Evolutionary conservation across 2,329 filamentous ascomycete genomes (phyloP), one percentile per base, ranked within the genome.

Genomic region (Colletotrichum limetticola): DNA sequence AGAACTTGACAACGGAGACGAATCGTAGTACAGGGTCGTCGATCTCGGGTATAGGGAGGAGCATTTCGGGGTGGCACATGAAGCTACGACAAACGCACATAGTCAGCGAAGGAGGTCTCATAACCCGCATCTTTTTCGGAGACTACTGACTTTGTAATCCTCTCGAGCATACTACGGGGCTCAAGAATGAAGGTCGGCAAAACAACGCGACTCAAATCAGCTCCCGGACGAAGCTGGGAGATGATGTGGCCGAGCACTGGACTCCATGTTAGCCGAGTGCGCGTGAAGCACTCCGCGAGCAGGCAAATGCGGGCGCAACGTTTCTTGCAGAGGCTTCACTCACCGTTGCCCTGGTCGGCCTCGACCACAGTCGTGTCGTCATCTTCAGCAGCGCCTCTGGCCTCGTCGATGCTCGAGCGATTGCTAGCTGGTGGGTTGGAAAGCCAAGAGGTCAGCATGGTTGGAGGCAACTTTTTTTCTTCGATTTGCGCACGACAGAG

Each of bases 111-210:
- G 62, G 37, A 70, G 56, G 61, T 57, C 60, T 53, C 22, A 49
- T 57, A 42, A 42, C 26, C 24, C 14, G 24, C 63, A 22, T 49
- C 14, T 24, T 55, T 22, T 12, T 28, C 42, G 9, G 22, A 35
- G 9, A 64, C 58, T 32, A 86, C 91, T 77, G 86, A 98, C 95
- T 99, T 99, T 79, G 97, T 99, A 82, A 99, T 99, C 78, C 97
- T 91, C 85, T 99, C 97, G 78, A 99, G 87, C 97, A 99, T 99
- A 78, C 95, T 98, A 80, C 95, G 92, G 28, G 97, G 97, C 83
- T 99, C 97, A 78, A 99, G 91, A 79, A 99, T 99, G 82, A 99
- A 99, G 60, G 97, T 99, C 53, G 97, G 97, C 69, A 99, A 88
- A 46, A 97, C 96, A 75, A 99, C 95, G 78, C 96, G 91, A 84